These are phyloP conservation scores for Cystobasidium onofrii DNA, from an alignment of 768 basidiomycete species.

Conservation along the genomic window DNA sequence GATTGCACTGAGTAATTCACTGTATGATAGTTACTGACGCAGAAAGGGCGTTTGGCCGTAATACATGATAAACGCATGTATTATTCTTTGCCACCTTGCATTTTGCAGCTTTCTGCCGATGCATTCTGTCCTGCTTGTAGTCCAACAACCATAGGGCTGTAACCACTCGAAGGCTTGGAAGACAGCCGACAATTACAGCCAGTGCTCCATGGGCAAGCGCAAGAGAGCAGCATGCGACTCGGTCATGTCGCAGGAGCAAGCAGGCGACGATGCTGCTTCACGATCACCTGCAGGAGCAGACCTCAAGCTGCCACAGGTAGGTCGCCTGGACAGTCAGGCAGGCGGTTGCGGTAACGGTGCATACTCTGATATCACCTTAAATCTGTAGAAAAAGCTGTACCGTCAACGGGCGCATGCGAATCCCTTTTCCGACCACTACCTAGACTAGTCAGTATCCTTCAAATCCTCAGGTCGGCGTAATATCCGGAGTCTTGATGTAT, in stretches of 20 bases:
- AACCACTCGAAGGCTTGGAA: too few species aligned
- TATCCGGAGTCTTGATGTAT: neutral
- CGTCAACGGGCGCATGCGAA: conserved; percentile 53
- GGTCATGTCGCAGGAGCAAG: neutral
- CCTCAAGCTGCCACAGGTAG: conserved; percentile 12
- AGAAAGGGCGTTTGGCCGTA: too few species aligned
- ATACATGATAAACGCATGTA: too few species aligned
- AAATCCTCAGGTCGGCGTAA: neutral
- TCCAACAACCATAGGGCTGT: too few species aligned
- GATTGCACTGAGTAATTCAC: too few species aligned
- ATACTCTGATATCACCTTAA: neutral
- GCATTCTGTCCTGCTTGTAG: too few species aligned
- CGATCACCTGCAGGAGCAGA: neutral
- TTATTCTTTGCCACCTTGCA: too few species aligned
- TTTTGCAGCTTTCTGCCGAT: too few species aligned
- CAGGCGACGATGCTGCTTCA: neutral
- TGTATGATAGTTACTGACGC: too few species aligned
- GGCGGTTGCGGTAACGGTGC: neutral
- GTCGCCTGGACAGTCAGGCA: neutral
- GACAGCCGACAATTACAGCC: too few species aligned
- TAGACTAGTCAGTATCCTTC: conserved; percentile 57
- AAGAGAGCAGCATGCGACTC: neutral
- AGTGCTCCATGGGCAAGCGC: neutral
- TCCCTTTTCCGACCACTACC: conserved; percentile 56
- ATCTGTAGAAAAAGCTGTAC: conserved; percentile 49